Percentiles rank a stretch among this genome's conserved stretches.
phyloP scores from a whole-genome alignment of 2,329 filamentous ascomycete species.

The Fusarium siculi region DNA sequence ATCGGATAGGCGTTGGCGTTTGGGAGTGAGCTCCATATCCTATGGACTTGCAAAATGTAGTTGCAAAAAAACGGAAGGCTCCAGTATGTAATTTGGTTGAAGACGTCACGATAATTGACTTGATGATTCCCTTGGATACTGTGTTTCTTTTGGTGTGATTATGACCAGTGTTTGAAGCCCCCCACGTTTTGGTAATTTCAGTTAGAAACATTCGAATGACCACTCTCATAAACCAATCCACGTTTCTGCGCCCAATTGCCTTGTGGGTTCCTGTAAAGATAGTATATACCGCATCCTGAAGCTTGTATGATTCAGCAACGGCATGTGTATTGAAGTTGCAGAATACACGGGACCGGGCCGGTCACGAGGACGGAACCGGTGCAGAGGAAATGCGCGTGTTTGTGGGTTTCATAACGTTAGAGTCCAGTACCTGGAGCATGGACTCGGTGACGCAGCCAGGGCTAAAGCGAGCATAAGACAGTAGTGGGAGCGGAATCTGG shows the following conservation, averaged over 20 bases:
- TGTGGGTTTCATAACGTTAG: constrained; percentile 10
- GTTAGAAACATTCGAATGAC: neutral
- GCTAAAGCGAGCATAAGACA: constrained; percentile 17
- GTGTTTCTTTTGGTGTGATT: neutral
- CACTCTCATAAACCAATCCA: neutral
- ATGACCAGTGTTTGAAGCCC: neutral
- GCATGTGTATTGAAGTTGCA: neutral
- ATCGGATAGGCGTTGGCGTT: constrained; percentile 26
- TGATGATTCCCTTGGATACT: constrained; percentile 7
- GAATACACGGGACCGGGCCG: constrained; percentile 38
- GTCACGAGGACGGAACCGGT: constrained; percentile 38
- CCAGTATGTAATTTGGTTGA: neutral
- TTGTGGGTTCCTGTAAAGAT: neutral
- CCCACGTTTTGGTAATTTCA: constrained; percentile 10
- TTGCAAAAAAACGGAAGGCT: neutral
- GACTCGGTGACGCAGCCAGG: constrained; percentile 20
- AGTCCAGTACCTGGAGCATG: constrained; percentile 17
- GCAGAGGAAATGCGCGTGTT: constrained; percentile 7
- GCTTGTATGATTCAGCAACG: neutral
- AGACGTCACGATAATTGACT: constrained; percentile 8
- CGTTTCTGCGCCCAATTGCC: neutral
- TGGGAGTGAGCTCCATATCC: neutral
- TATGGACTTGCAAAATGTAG: neutral
- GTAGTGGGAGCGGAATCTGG: constrained; percentile 32
- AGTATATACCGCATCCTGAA: neutral